A percentile compares a stretch with the other conserved stretches of the same genome.
These are phyloP conservation scores for Venturia oleaginea DNA, from an alignment of 2,329 filamentous ascomycete species.

Conservation along the genomic window DNA sequence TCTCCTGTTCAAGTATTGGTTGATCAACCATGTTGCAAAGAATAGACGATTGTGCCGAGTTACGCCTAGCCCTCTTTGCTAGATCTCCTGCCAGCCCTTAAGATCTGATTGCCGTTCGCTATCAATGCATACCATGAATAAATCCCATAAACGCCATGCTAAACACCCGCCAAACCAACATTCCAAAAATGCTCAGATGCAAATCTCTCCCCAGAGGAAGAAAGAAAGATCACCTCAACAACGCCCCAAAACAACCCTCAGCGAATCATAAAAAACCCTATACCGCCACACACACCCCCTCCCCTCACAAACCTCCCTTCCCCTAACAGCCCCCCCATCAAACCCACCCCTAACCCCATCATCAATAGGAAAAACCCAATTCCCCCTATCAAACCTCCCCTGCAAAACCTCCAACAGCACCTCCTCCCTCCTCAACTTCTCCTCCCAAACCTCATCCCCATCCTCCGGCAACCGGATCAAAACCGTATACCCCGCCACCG, in stretches of 20 bases:
- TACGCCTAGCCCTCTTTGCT: too few relatives aligned
- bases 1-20: too few relatives aligned
- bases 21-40: too few relatives aligned
- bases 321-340: background rate
- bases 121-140: background rate
- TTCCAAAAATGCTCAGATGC: background rate
- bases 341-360: background rate
- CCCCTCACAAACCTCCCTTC: conserved; percentile 6
- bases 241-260: background rate
- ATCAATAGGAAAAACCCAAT: conserved; percentile 12
- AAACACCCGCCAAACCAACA: background rate
- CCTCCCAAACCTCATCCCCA: conserved; percentile 5
- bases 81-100: background rate
- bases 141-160: background rate
- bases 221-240: background rate
- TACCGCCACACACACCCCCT: background rate
- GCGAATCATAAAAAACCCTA: background rate
- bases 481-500: background rate
- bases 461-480: conserved; percentile 8
- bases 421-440: conserved; percentile 11
- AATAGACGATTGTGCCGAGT: too few relatives aligned
- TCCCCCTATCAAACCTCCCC: conserved; percentile 8
- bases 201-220: background rate
- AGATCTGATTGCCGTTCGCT: background rate
- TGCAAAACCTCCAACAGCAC: conserved; percentile 8